Evolutionary conservation across 805 yeast species (phyloP).

Genomic region (Myxozyma vanderwaltii): DNA sequence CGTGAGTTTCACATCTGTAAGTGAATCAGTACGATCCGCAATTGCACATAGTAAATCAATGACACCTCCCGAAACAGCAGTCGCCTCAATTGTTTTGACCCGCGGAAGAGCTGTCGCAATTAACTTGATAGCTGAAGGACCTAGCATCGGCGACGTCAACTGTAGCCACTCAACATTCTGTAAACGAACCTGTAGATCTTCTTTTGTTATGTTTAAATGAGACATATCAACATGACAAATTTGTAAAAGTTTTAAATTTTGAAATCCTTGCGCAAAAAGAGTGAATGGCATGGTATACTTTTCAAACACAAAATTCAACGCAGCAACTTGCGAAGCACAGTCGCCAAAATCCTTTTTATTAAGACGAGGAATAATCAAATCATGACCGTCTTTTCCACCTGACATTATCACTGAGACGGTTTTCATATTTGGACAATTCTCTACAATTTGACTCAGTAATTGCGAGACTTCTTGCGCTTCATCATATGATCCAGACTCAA

Average conservation of each 20-base stretch:
- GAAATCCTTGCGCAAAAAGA: constrained; percentile 22
- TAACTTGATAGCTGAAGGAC: constrained; percentile 12
- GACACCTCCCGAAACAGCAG: constrained; percentile 16
- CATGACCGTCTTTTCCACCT: constrained; percentile 10
- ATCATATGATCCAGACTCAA: neutral
- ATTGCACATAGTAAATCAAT: constrained; percentile 20
- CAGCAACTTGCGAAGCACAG: neutral
- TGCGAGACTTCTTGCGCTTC: constrained; percentile 7
- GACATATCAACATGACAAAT: constrained; percentile 22
- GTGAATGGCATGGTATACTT: constrained; percentile 21
- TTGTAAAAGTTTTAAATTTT: constrained; percentile 8
- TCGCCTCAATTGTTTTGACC: constrained; percentile 10
- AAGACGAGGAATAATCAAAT: constrained; percentile 12
- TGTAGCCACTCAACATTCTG: constrained; percentile 15
- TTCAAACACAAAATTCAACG: constrained; percentile 16
- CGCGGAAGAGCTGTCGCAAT: constrained; percentile 19
- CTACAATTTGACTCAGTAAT: neutral
- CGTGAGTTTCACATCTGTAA: constrained; percentile 13
- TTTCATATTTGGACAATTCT: constrained; percentile 10
- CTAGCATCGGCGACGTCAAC: constrained; percentile 8
- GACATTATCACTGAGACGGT: constrained; percentile 13
- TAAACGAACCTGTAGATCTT: constrained; percentile 8
- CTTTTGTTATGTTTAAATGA: constrained; percentile 1
- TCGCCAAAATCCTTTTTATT: neutral
- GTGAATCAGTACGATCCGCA: constrained; percentile 10